Conservation (phyloP, 176 grass and related monocot genomes). For the Pontederia crassipes region DNA sequence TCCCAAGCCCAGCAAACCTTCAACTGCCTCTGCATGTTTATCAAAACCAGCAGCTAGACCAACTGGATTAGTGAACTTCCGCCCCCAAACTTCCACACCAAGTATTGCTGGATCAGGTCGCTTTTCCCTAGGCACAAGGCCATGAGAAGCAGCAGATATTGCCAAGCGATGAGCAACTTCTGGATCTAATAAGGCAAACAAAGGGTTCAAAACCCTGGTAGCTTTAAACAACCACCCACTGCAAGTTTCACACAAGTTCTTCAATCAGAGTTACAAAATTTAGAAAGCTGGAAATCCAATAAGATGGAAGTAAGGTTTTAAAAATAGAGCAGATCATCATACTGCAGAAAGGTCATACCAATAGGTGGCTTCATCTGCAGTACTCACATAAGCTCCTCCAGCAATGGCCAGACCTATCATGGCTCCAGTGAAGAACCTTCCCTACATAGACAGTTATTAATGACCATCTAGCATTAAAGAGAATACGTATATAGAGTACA, state of each 20-base stretch:
- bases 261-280: too few species aligned
- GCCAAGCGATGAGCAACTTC: conserved; percentile 83
- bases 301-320: not conserved
- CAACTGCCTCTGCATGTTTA: conserved; percentile 93
- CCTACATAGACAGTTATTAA: conserved; percentile 33
- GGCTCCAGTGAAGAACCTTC: conserved; percentile 74
- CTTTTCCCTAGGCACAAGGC: conserved; percentile 85
- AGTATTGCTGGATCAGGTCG: conserved; percentile 74
- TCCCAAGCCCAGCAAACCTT: conserved; percentile 73
- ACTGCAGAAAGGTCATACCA: conserved; percentile 35
- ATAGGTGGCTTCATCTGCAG: conserved; percentile 83
- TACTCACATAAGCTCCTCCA: conserved; percentile 95
- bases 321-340: not conserved
- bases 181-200: conserved; percentile 76
- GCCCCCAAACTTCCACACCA: conserved; percentile 70
- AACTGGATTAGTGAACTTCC: conserved; percentile 80
- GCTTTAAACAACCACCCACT: conserved; percentile 89
- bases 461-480: conserved; percentile 6
- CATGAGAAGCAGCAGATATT: conserved; percentile 66
- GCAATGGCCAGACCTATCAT: conserved; percentile 79
- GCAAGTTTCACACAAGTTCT: conserved; percentile 16
- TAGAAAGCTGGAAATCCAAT: too few species aligned
- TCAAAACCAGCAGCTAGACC: conserved; percentile 96
- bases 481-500: not conserved
- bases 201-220: conserved; percentile 65